Evolutionary conservation across 2,329 filamentous ascomycete species (phyloP), one percentile per base, ranked within the genome.

Genomic region (Diaporthe longicolla): DNA sequence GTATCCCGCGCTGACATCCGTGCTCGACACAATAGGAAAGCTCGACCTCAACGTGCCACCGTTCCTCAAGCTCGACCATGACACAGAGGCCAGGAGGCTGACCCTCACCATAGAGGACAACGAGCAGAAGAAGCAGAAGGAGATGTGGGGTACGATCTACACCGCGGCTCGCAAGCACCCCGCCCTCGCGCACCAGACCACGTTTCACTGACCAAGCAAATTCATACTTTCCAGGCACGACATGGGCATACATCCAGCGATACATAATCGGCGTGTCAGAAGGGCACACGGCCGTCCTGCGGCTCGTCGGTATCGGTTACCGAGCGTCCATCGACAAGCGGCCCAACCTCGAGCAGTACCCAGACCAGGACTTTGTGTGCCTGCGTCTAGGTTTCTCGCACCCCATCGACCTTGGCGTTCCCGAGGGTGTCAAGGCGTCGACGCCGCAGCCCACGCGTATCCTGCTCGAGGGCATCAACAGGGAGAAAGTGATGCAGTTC

Each of bases 341-440:
- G 52, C 93, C 93, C 32, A 91, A 87, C 45, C 94, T 93, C 74
- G 91, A 93, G 74, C 88, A 92, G 81, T 98, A 92, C 81, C 91
- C 91, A 0, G 95, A 93, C 55, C 95, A 98, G 84, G 90, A 95
- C 82, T 97, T 97, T 79, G 92, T 99, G 55, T 95, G 93, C 76
- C 87, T 99, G 77, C 98, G 98, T 88, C 94, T 99, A 72, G 97
- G 97, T 73, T 99, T 95, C 85, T 97, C 96, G 76, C 97, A 99
- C 87, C 94, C 96, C 0, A 94, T 99, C 77, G 96, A 99, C 84
- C 88, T 98, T 81, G 92, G 91, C 4, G 91, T 98, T 63, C 97
- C 97, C 0, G 80, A 88, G 78, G 95, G 95, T 35, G 92, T 99
- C 58, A 95, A 90, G 81, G 97, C 95, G 24, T 96, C 92, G 83